These are phyloP conservation scores for Fusarium nodosum DNA, from an alignment of 2,329 filamentous ascomycete genomes.

Conservation along the genomic window DNA sequence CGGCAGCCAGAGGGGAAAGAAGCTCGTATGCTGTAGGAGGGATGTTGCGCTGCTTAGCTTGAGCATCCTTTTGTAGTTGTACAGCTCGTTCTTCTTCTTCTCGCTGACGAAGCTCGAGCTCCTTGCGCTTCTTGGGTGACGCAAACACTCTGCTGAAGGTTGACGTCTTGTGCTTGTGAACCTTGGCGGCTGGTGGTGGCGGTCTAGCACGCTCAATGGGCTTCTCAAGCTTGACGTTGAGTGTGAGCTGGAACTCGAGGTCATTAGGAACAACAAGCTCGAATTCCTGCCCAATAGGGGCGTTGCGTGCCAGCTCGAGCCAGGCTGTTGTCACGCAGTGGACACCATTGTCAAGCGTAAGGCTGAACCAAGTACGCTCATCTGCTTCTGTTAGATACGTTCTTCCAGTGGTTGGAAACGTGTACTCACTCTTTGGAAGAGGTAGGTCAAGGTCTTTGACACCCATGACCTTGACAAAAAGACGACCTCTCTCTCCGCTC, in stretches of 20 bases:
- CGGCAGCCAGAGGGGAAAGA: constrained; percentile 85
- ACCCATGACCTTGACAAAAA: constrained; percentile 99
- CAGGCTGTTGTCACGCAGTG: constrained; percentile 98
- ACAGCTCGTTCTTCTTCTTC: constrained; percentile 84
- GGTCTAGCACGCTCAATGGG: constrained; percentile 71
- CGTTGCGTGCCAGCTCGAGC: constrained; percentile 91
- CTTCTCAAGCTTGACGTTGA: constrained; percentile 94
- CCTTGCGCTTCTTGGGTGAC: constrained; percentile 96
- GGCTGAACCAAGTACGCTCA: constrained; percentile 92
- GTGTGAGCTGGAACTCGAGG: constrained; percentile 97
- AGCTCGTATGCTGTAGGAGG: constrained; percentile 86
- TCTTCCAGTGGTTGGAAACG: background rate
- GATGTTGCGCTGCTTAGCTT: constrained; percentile 71
- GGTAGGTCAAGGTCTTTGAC: constrained; percentile 96
- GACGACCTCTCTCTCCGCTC: constrained; percentile 85
- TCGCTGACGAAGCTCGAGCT: constrained; percentile 85
- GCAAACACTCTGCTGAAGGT: constrained; percentile 93
- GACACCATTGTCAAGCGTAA: constrained; percentile 97
- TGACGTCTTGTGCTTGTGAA: constrained; percentile 80
- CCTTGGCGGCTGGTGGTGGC: constrained; percentile 71
- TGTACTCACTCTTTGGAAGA: constrained; percentile 84
- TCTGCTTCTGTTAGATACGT: constrained; percentile 64
- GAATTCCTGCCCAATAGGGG: constrained; percentile 97
- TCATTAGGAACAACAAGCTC: constrained; percentile 97
- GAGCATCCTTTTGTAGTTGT: constrained; percentile 73